Evolutionary conservation across 2,329 filamentous ascomycete species (phyloP), one percentile per base, ranked within the genome.

Genomic region (Aspergillus udagawae): DNA sequence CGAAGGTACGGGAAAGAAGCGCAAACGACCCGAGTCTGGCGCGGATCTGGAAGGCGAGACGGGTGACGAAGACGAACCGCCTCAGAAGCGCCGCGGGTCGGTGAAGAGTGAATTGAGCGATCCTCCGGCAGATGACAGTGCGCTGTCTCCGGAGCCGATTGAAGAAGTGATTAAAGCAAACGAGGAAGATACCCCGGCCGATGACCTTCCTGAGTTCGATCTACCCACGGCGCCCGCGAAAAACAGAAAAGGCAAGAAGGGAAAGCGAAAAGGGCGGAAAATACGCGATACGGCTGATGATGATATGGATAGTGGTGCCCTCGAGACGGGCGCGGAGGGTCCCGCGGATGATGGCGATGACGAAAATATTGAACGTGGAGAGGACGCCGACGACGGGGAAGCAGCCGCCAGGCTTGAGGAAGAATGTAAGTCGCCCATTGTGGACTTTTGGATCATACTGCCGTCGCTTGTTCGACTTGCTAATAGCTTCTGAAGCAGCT

Each of bases 401-500:
- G 72, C 71, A 5, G 60, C 69, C n/a, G 73, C 76, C n/a, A 82
- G 79, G 65, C 73, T 72, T 20, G 81, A 82, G 64, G 81, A 83
- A 74, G 80, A 81, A 66, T 72, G 77, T 78, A 74, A 76, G 73
- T 73, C 20, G 44, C 49, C 27, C 4, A 12, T n/a, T 59, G 9
- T 44, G n/a, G n/a, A 27, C 35, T 52, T 23, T 17, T 23, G 8
- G 23, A 55, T 28, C 14, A 42, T 9, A 44, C 21, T 27, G 28
- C 17, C 25, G 21, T 29, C 14, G 41, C 54, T 42, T 23, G 38
- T 25, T 12, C 23, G 28, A 10, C 29, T 27, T 49, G 35, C 58
- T 60, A 21, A 64, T 45, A 9, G n/a, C n/a, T 20, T 42, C 8
- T 23, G 57, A 59, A 93, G 90, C 90, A 63, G 85, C 90, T 67